A percentile compares a stretch with the other conserved stretches of the same genome.
Conservation (phyloP, 352 stramenopile species). For the Globisporangium nagaii region DNA sequence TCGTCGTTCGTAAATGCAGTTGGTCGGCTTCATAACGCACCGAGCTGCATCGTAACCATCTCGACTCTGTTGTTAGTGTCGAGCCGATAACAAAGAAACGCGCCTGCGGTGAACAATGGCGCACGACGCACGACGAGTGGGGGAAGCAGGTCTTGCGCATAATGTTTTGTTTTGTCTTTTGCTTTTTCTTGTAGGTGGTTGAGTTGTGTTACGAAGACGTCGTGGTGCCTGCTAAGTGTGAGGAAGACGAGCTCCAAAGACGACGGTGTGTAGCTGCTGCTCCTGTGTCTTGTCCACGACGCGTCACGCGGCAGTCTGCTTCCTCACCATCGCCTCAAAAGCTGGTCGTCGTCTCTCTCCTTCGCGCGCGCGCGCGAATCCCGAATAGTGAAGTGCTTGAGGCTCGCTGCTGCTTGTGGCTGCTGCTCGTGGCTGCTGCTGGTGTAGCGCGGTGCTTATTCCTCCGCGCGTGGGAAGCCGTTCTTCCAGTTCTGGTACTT, state of each 20-base stretch:
- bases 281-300: too few relatives aligned
- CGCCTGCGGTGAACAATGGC: background rate
- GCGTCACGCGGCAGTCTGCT: too few relatives aligned
- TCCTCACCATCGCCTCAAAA: background rate
- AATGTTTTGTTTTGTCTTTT: conserved; percentile 3
- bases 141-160: background rate
- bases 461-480: conserved; percentile 67
- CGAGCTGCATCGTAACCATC: too few relatives aligned
- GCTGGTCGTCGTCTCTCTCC: background rate
- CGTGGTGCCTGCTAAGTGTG: background rate
- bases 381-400: conserved; percentile 7
- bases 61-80: too few relatives aligned
- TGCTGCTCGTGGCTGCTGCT: background rate
- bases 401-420: too few relatives aligned
- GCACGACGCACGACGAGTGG: background rate
- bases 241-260: background rate
- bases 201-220: conserved; percentile 1
- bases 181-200: conserved; percentile 3
- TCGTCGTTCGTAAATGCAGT: too few relatives aligned
- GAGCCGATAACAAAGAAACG: too few relatives aligned
- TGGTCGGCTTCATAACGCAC: too few relatives aligned
- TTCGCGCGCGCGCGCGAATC: background rate
- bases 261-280: background rate
- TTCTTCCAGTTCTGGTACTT: conserved; percentile 90
- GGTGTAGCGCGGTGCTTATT: conserved; percentile 31